Base-by-base conservation (phyloP, 495 filamentous ascomycete species). In the Penicillium desertorum region DNA sequence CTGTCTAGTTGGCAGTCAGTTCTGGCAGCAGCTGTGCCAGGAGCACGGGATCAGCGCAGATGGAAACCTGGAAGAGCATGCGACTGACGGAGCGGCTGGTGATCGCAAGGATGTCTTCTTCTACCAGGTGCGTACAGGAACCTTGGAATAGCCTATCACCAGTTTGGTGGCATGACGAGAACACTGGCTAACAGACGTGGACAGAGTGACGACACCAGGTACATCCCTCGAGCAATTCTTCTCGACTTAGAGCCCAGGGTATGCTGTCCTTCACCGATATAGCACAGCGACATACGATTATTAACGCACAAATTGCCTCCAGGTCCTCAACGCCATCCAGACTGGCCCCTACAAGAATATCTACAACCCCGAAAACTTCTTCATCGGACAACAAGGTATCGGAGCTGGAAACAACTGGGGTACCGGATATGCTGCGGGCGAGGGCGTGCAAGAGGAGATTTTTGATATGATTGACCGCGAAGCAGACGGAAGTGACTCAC, bases 391-490 rank as follows among this genome's bases (percentile, higher is more conserved):
- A 70, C 87, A 90, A 69, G 94, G 95, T 45, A 85, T 87, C 43
- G 94, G 94, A 30, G 94, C 95, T 5, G 94, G 91, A 54, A 98
- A 98, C 71, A 98, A 97, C 71, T 98, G 94, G 94, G 94, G 90
- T 56, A 87, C 92, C 61, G 94, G 94, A 17, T 98, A 98, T 75
- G 83, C 91, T 43, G 87, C 88, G n/a, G 94, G 92, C 58, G 92
- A 96, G 69, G 77, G 78, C 29, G 91, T 98, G 19, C 90, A 96
- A 61, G 94, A 98, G 67, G 94, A 98, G 70, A 90, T 98, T 53
- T 89, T 98, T 79, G 94, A 98, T 71, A 98, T 98, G 92, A 97
- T 98, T 63, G 95, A 98, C 71, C 88, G 94, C 54, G 94, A 98
- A 72, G 94, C 94, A 17, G 94, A 98, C 72, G 94, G 94, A 20